Conservation (phyloP, 331 rosid species). For the Dryas integrifolia region DNA sequence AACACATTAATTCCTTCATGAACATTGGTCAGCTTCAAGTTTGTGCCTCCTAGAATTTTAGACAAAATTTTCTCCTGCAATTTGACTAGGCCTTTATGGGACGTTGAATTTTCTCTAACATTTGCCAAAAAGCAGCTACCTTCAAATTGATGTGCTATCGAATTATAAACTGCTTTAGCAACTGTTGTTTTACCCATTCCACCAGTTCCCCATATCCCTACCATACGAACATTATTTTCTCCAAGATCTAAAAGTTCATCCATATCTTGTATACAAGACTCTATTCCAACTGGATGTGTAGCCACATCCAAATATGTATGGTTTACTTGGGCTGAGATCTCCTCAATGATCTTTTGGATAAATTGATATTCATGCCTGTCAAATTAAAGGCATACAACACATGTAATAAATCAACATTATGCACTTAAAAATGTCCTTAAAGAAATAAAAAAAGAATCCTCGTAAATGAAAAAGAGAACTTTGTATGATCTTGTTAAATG, state of each 20-base stretch:
- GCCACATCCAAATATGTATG: not conserved
- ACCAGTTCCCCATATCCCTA: slow-evolving; percentile 2
- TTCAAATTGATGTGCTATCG: too few species aligned
- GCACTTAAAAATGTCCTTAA: too few species aligned
- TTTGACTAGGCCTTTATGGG: not conserved
- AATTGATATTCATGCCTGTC: not conserved
- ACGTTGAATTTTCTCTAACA: not conserved
- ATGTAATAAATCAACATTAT: not conserved
- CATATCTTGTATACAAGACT: not conserved
- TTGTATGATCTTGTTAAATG: too few species aligned
- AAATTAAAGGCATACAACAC: not conserved
- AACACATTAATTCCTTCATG: not conserved
- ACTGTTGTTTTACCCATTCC: not conserved
- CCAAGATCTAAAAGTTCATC: not conserved
- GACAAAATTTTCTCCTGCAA: not conserved
- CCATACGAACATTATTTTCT: not conserved
- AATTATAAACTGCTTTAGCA: too few species aligned
- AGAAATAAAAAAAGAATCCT: too few species aligned
- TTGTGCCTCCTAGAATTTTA: not conserved
- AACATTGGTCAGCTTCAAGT: not conserved
- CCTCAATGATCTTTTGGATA: not conserved
- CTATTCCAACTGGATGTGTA: not conserved
- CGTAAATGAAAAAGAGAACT: too few species aligned
- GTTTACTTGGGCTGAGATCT: not conserved
- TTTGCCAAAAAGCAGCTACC: too few species aligned